Conservation (phyloP, 2,329 filamentous ascomycete species). For the Fusarium cyanostomum region DNA sequence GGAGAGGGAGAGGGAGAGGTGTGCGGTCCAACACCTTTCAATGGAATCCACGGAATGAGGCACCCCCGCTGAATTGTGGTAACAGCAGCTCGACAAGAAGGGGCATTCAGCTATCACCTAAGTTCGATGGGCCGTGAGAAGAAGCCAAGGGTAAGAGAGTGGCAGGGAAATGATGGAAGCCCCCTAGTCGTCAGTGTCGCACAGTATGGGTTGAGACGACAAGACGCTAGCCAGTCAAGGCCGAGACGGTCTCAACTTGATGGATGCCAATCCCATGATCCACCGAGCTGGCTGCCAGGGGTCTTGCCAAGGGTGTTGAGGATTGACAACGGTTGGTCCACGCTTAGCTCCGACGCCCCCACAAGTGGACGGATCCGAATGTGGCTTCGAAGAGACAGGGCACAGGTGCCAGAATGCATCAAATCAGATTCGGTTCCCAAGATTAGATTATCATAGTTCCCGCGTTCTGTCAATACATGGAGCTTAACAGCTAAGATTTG, state of each 20-base stretch:
- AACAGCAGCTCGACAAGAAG: constrained; percentile 39
- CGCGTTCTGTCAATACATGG: constrained; percentile 4
- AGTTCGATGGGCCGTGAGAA: constrained; percentile 17
- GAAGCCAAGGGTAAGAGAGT: constrained; percentile 29
- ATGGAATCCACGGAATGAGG: constrained; percentile 20
- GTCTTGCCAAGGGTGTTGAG: constrained; percentile 34
- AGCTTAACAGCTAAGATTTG: constrained; percentile 2
- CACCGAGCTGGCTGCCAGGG: constrained; percentile 42
- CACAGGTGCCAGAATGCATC: constrained; percentile 14
- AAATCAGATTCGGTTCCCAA: constrained; percentile 22
- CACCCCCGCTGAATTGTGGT: constrained; percentile 29
- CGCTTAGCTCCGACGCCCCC: constrained; percentile 36
- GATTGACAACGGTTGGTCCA: constrained; percentile 32
- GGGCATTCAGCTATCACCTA: constrained; percentile 36
- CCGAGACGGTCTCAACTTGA: constrained; percentile 38
- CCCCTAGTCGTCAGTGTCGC: constrained; percentile 34
- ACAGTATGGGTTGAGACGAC: constrained; percentile 36
- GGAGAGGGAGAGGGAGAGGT: constrained; percentile 20
- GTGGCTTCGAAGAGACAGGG: constrained; percentile 24
- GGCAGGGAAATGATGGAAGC: constrained; percentile 23
- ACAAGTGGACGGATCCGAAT: constrained; percentile 31
- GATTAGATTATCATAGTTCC: constrained; percentile 15
- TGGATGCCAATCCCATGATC: constrained; percentile 39
- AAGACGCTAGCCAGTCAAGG: constrained; percentile 39
- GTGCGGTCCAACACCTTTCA: constrained; percentile 18